A percentile compares a stretch with the other conserved stretches of the same genome.
phyloP scores from a whole-genome alignment of 768 basidiomycete genomes.

The Leccinum olivaceopallidum region DNA sequence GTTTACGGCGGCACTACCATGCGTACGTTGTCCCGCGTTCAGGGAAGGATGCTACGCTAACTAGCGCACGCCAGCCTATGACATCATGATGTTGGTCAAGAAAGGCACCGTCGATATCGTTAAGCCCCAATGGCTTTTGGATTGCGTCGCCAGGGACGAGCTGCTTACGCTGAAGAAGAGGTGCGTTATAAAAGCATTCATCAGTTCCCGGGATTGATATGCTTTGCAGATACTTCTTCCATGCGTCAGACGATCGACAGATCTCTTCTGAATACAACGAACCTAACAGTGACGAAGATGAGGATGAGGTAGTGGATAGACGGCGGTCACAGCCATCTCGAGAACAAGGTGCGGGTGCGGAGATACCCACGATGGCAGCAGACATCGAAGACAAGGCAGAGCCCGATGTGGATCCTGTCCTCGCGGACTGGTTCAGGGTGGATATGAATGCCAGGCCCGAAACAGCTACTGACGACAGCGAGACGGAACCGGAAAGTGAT shows the following conservation, averaged over 20 bases:
- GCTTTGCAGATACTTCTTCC: conserved; percentile 70
- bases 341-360: conserved; percentile 19
- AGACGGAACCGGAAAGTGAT: conserved; percentile 61
- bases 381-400: conserved; percentile 24
- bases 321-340: conserved; percentile 5
- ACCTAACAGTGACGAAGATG: conserved; percentile 38
- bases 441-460: conserved; percentile 32
- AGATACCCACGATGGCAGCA: neutral
- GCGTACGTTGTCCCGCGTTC: conserved; percentile 48
- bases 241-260: conserved; percentile 56
- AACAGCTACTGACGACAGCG: conserved; percentile 29
- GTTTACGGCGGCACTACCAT: conserved; percentile 70
- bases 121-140: conserved; percentile 78
- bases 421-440: conserved; percentile 65
- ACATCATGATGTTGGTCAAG: conserved; percentile 67
- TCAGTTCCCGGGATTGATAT: neutral
- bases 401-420: conserved; percentile 43
- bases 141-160: conserved; percentile 64
- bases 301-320: conserved; percentile 1
- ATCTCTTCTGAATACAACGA: conserved; percentile 52
- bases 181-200: conserved; percentile 37
- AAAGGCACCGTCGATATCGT: conserved; percentile 74
- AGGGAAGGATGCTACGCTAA: neutral
- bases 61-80: conserved; percentile 51
- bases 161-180: conserved; percentile 64